These are phyloP conservation scores for Peniophora sp. DNA, from an alignment of 1,284 basidiomycete genomes.

Conservation along the genomic window DNA sequence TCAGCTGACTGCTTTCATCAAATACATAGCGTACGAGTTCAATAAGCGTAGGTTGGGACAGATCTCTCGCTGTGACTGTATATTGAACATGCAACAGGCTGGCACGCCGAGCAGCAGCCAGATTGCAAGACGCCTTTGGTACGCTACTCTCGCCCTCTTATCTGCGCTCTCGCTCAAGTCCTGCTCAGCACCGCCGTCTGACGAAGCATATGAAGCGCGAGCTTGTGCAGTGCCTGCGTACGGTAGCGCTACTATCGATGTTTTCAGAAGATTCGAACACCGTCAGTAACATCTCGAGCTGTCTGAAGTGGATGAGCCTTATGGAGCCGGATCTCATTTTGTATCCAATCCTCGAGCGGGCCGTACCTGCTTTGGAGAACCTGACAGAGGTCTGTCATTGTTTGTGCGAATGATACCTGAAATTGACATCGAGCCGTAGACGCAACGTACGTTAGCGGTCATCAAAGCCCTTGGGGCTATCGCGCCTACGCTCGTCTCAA, in stretches of 20 bases:
- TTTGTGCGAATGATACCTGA: neutral
- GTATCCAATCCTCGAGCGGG: slow-evolving; percentile 79
- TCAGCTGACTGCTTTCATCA: slow-evolving; percentile 77
- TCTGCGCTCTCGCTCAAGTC: slow-evolving; percentile 5
- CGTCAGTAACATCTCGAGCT: slow-evolving; percentile 60
- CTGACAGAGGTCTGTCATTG: slow-evolving; percentile 60
- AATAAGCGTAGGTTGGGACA: slow-evolving; percentile 51
- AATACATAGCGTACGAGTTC: slow-evolving; percentile 83
- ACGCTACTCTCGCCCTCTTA: neutral
- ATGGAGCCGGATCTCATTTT: slow-evolving; percentile 89
- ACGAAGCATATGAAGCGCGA: slow-evolving; percentile 79
- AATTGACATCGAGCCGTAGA: slow-evolving; percentile 39
- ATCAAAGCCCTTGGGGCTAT: slow-evolving; percentile 83
- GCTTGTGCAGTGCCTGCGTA: slow-evolving; percentile 77
- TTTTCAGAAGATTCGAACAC: slow-evolving; percentile 75
- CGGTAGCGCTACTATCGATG: slow-evolving; percentile 82
- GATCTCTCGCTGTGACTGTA: slow-evolving; percentile 1
- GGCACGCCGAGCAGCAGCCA: slow-evolving; percentile 74
- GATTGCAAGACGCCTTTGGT: slow-evolving; percentile 80
- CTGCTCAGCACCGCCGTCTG: slow-evolving; percentile 58
- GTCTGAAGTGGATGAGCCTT: slow-evolving; percentile 66
- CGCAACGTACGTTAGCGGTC: slow-evolving; percentile 77
- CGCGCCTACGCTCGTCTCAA: slow-evolving; percentile 71
- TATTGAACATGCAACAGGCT: slow-evolving; percentile 34
- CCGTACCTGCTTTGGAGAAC: slow-evolving; percentile 80